Base-by-base conservation (phyloP, 1,284 basidiomycete species). In the Ceratobasidium sp. region DNA sequence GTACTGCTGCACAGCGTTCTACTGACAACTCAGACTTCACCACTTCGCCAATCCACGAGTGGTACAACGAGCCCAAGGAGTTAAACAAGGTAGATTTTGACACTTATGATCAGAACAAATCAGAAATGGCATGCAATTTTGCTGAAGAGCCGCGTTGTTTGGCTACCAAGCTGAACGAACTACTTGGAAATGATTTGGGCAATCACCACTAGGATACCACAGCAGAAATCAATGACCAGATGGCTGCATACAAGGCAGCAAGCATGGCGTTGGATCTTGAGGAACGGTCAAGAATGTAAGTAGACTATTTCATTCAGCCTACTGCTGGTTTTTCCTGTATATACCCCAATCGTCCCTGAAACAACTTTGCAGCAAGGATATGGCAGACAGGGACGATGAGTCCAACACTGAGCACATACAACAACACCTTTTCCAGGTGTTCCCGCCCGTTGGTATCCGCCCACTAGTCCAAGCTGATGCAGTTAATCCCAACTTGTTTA, bases 401-500 rank as follows among this genome's bases (percentile, higher is more conserved):
- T 26, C 20, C 7, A 28, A n/a, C 13, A 23, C n/a, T n/a, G 20
- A 6, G 33, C 4, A 12, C 2, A 28, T 75, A 6, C 60, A 61
- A 46, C 12, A 40, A 49, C 15, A 42, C 5, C 20, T 68, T 9
- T n/a, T 75, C 40, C 46, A 55, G 23, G 23, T 51, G 12, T 64
- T 75, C 23, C 72, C 60, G n/a, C 60, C n/a, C 1, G n/a, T 75
- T 46, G 28, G n/a, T n/a, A 12, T 64, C 12, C 42, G 23, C 10
- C 28, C 40, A 39, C 53, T 64, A 12, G 60, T 51, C 6, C 23
- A 28, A 5, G 72, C 39, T 20, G 56, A 67, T 23, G n/a, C 49
- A 39, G 12, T n/a, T n/a, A n/a, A n/a, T n/a, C n/a, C 33, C 1
- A 79, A 82, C 46, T 23, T 40, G 10, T 44, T 42, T 9, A 15